phyloP scores from a whole-genome alignment of 768 basidiomycete species.

The Chalciporus pseudorubinellus region DNA sequence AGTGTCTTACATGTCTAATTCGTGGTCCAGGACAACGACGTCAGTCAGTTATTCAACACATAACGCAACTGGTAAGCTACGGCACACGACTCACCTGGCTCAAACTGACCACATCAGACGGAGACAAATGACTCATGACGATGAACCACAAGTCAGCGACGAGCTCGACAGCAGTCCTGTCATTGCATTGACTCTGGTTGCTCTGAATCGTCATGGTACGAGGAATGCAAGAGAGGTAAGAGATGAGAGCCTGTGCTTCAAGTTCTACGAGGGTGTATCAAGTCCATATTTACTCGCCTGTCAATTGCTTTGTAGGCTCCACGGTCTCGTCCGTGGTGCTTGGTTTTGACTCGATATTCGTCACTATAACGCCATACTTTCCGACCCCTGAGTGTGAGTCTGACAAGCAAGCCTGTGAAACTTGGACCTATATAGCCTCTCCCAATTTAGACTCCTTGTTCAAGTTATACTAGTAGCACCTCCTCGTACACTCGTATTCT shows the following conservation, averaged over 20 bases:
- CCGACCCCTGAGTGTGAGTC: background rate
- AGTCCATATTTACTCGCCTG: conserved; percentile 8
- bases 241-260: background rate
- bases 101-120: conserved; percentile 23
- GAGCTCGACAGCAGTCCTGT: conserved; percentile 12
- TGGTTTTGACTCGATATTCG: conserved; percentile 12
- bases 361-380: conserved; percentile 22
- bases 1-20: conserved; percentile 27
- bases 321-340: background rate
- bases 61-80: background rate
- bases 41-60: too few relatives aligned
- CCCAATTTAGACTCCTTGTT: too few relatives aligned
- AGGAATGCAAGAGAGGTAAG: background rate
- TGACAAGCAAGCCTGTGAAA: too few relatives aligned
- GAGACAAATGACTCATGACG: conserved; percentile 28
- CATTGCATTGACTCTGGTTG: background rate
- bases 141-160: conserved; percentile 29
- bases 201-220: background rate
- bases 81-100: conserved; percentile 21
- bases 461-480: too few relatives aligned
- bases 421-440: background rate
- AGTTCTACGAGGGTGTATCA: background rate
- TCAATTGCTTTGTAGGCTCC: background rate
- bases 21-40: background rate
- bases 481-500: too few relatives aligned